Evolutionary conservation across 371 early-diverging fungal species (phyloP).

Genomic region (Rhizopus delemar): DNA sequence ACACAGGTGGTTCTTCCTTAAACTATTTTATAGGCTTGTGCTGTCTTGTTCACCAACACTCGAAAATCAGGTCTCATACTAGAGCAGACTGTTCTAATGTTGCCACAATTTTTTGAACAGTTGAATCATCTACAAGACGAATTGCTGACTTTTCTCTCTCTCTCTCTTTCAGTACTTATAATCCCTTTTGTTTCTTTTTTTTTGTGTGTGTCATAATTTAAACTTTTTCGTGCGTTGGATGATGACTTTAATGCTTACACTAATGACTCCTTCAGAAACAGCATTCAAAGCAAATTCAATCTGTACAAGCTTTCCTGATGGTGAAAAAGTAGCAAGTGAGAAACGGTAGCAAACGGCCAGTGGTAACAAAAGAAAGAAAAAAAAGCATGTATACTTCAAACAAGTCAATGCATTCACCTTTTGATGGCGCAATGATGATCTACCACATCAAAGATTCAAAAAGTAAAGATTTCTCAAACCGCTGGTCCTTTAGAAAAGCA

Average conservation of each 20-base stretch:
- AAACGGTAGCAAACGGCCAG: slow-evolving; percentile 81
- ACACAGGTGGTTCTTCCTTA: slow-evolving; percentile 94
- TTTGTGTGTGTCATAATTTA: too few relatives aligned
- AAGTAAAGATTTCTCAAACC: too few relatives aligned
- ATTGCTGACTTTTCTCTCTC: slow-evolving; percentile 83
- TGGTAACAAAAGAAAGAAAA: too few relatives aligned
- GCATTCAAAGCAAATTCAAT: slow-evolving; percentile 98
- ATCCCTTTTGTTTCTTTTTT: slow-evolving; percentile 90
- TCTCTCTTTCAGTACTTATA: slow-evolving; percentile 97
- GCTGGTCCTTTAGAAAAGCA: too few relatives aligned
- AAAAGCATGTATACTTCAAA: too few relatives aligned
- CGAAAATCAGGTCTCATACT: slow-evolving; percentile 98
- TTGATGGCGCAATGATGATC: too few relatives aligned
- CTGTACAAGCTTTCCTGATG: slow-evolving; percentile 98
- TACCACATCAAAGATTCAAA: too few relatives aligned
- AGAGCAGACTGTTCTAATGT: slow-evolving; percentile 96
- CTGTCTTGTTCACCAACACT: slow-evolving; percentile 91
- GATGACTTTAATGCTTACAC: slow-evolving; percentile 92
- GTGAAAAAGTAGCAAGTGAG: slow-evolving; percentile 99
- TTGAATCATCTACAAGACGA: slow-evolving; percentile 89
- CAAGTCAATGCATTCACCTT: too few relatives aligned
- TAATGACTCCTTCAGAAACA: slow-evolving; percentile 93
- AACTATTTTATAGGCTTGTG: slow-evolving; percentile 91
- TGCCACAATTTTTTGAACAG: slow-evolving; percentile 88
- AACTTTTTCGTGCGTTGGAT: background rate